A percentile compares a stretch with the other conserved stretches of the same genome.
phyloP scores from a whole-genome alignment of 2,329 filamentous ascomycete species.

The Exophiala aquamarina region DNA sequence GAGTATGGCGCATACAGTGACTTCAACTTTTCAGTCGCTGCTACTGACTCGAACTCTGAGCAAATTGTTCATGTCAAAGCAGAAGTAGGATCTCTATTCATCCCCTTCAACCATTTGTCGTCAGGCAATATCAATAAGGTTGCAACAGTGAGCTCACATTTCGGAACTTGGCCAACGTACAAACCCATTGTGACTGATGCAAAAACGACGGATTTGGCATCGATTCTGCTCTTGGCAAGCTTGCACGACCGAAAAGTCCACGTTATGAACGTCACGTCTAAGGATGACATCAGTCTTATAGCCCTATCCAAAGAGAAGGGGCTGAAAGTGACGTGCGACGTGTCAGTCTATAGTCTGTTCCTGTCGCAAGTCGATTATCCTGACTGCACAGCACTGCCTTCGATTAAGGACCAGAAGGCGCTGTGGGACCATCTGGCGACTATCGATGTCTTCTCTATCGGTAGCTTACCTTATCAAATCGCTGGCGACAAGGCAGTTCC shows the following conservation, averaged over 20 bases:
- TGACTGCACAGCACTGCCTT: conserved; percentile 65
- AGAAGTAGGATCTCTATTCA: conserved; percentile 77
- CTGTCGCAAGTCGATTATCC: conserved; percentile 70
- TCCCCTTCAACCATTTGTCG: conserved; percentile 72
- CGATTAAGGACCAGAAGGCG: conserved; percentile 66
- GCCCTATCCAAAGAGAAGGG: conserved; percentile 77
- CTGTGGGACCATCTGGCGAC: conserved; percentile 71
- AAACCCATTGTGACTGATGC: conserved; percentile 82
- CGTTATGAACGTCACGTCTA: conserved; percentile 76
- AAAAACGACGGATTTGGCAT: conserved; percentile 77
- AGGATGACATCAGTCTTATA: conserved; percentile 76
- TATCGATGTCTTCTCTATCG: conserved; percentile 78
- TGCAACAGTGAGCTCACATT: conserved; percentile 74
- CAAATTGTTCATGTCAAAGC: conserved; percentile 71
- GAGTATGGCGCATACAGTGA: conserved; percentile 70
- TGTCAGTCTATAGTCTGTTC: conserved; percentile 77
- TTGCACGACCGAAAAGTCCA: conserved; percentile 77
- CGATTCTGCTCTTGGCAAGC: conserved; percentile 73
- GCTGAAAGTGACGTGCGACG: conserved; percentile 78
- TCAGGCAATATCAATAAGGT: conserved; percentile 84
- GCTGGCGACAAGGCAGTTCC: conserved; percentile 60
- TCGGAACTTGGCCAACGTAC: conserved; percentile 72
- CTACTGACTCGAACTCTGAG: conserved; percentile 70
- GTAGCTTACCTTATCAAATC: conserved; percentile 75
- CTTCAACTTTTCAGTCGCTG: conserved; percentile 76